A percentile compares a stretch with the other conserved stretches of the same genome.
phyloP scores from a whole-genome alignment of 2,329 filamentous ascomycete species.

The Aspergillus fructus region DNA sequence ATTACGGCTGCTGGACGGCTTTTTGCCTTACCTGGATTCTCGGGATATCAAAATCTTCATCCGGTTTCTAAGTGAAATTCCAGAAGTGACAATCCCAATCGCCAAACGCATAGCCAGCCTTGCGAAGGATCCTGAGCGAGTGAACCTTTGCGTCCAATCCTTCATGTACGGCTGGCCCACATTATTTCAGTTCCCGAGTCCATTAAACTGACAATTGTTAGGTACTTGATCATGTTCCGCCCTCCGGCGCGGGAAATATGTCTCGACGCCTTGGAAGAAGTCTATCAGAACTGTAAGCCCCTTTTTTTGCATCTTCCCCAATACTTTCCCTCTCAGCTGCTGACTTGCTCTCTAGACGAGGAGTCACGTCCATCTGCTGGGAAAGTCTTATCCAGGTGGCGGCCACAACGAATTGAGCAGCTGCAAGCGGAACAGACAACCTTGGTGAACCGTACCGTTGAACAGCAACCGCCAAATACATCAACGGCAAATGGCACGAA shows the following conservation, averaged over 20 bases:
- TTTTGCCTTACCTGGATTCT: slow-evolving; percentile 85
- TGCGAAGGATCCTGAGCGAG: slow-evolving; percentile 63
- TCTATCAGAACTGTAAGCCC: slow-evolving; percentile 55
- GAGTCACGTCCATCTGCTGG: slow-evolving; percentile 49
- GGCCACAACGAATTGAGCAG: slow-evolving; percentile 45
- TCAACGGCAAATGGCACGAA: slow-evolving; percentile 2
- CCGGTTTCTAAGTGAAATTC: slow-evolving; percentile 87
- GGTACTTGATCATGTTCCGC: slow-evolving; percentile 59
- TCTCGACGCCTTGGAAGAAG: slow-evolving; percentile 57
- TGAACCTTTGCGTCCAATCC: slow-evolving; percentile 58
- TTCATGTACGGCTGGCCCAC: slow-evolving; percentile 47
- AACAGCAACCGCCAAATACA: neutral
- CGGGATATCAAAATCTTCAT: slow-evolving; percentile 82
- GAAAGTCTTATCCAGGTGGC: slow-evolving; percentile 57
- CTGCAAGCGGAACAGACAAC: slow-evolving; percentile 16
- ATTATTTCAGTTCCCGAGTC: neutral
- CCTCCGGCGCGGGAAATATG: slow-evolving; percentile 59
- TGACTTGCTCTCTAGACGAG: slow-evolving; percentile 34
- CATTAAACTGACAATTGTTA: slow-evolving; percentile 18
- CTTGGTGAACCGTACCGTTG: slow-evolving; percentile 8
- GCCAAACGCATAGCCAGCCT: slow-evolving; percentile 68
- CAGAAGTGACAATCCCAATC: slow-evolving; percentile 70
- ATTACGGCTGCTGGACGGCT: slow-evolving; percentile 79
- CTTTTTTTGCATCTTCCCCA: neutral
- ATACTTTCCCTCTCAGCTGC: neutral